Percentiles rank a stretch among this genome's conserved stretches.
These are phyloP conservation scores for Neopestalotiopsis rosae DNA, from an alignment of 2,329 filamentous ascomycete species.

Conservation along the genomic window DNA sequence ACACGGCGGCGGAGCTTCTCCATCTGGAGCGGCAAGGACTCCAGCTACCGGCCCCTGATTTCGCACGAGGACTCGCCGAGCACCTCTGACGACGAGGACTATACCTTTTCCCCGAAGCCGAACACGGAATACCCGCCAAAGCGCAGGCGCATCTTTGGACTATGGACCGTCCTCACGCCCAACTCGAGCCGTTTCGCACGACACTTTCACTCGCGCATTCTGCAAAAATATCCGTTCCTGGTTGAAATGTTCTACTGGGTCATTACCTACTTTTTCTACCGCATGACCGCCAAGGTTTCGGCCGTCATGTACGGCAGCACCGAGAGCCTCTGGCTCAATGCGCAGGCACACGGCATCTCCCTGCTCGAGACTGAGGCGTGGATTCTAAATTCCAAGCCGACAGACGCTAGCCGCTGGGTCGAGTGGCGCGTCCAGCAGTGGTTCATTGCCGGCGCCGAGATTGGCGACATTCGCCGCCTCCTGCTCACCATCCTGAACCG, in stretches of 20 bases:
- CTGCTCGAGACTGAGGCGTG: slow-evolving; percentile 41
- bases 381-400: slow-evolving; percentile 29
- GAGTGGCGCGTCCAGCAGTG: slow-evolving; percentile 42
- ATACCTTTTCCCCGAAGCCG: slow-evolving; percentile 14
- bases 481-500: slow-evolving; percentile 52
- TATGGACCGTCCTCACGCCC: slow-evolving; percentile 48
- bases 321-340: slow-evolving; percentile 48
- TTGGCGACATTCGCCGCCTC: slow-evolving; percentile 37
- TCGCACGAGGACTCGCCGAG: slow-evolving; percentile 25
- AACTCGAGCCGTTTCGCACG: slow-evolving; percentile 63
- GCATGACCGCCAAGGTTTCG: slow-evolving; percentile 59
- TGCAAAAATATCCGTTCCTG: slow-evolving; percentile 70
- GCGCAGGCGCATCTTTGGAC: slow-evolving; percentile 34
- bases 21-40: slow-evolving; percentile 29
- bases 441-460: slow-evolving; percentile 40
- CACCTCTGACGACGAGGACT: slow-evolving; percentile 24
- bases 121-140: slow-evolving; percentile 32
- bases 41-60: slow-evolving; percentile 27
- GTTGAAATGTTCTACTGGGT: slow-evolving; percentile 79
- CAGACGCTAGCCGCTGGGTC: slow-evolving; percentile 39
- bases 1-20: slow-evolving; percentile 42
- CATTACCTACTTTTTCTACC: slow-evolving; percentile 69
- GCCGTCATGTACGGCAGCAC: slow-evolving; percentile 56
- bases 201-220: slow-evolving; percentile 62
- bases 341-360: slow-evolving; percentile 46